These are phyloP conservation scores for Carpinus fangiana DNA, from an alignment of 306 rosid species.

Conservation along the genomic window DNA sequence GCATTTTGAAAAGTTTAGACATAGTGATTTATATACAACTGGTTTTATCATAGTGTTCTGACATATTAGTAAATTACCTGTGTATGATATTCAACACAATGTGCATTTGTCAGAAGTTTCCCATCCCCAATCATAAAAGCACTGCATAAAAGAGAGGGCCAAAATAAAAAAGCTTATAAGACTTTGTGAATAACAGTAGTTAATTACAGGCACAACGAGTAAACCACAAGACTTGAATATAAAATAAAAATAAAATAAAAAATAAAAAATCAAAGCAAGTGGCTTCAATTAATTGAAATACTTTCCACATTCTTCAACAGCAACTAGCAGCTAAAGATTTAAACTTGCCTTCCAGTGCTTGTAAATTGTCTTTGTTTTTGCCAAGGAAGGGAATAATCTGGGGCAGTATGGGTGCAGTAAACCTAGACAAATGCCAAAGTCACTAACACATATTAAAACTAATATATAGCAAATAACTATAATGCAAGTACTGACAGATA, in stretches of 20 bases:
- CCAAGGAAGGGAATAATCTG: slow-evolving; percentile 99
- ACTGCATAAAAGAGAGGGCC: slow-evolving; percentile 50
- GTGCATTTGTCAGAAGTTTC: slow-evolving; percentile 94
- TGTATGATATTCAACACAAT: slow-evolving; percentile 92
- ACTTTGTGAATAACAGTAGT: background rate
- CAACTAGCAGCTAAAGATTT: slow-evolving; percentile 23
- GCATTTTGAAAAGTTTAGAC: background rate
- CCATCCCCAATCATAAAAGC: slow-evolving; percentile 91
- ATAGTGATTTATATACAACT: background rate
- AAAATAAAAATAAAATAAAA: background rate
- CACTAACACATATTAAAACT: background rate
- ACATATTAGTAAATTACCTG: slow-evolving; percentile 57
- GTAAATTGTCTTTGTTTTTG: slow-evolving; percentile 95
- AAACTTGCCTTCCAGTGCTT: slow-evolving; percentile 93
- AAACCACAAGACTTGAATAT: background rate
- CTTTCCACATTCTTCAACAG: slow-evolving; percentile 8
- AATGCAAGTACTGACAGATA: slow-evolving; percentile 8
- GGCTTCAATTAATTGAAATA: background rate
- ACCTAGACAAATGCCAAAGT: slow-evolving; percentile 50
- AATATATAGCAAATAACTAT: slow-evolving; percentile 16
- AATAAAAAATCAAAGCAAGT: background rate
- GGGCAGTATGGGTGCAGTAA: slow-evolving; percentile 94
- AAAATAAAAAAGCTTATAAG: background rate
- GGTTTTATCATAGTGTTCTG: slow-evolving; percentile 6
- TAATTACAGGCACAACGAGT: background rate